Percentiles rank a stretch among this genome's conserved stretches.
Evolutionary conservation across 1,284 basidiomycete species (phyloP).

Genomic region (Puccinia sorghi): DNA sequence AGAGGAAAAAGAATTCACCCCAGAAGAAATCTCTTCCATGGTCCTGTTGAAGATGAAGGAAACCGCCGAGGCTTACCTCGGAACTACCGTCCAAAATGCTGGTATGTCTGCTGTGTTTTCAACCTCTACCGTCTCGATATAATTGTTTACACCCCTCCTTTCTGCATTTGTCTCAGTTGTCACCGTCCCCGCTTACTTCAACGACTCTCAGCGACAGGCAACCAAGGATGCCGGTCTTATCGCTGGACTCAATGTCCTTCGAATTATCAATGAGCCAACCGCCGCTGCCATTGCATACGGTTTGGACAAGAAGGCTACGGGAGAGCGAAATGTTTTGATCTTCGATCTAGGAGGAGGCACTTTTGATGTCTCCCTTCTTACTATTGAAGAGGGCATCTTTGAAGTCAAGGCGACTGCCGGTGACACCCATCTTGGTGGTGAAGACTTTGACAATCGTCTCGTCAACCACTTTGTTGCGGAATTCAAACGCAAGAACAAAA

Average conservation of each 20-base stretch:
- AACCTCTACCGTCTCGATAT: too few species aligned
- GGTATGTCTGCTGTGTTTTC: conserved; percentile 64
- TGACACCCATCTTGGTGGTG: conserved; percentile 98
- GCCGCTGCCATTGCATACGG: conserved; percentile 94
- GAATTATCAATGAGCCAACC: conserved; percentile 95
- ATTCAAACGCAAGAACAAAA: conserved; percentile 99
- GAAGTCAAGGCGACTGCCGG: conserved; percentile 98
- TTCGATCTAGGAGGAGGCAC: conserved; percentile 99
- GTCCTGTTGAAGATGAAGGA: conserved; percentile 97
- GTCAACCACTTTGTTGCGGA: conserved; percentile 98
- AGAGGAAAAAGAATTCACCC: conserved; percentile 63
- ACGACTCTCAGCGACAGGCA: conserved; percentile 92
- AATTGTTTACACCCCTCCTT: background rate
- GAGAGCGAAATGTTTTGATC: conserved; percentile 90
- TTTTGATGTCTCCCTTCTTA: conserved; percentile 96
- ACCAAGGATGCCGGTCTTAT: conserved; percentile 93
- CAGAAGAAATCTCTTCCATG: conserved; percentile 98
- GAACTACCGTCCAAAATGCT: conserved; percentile 80
- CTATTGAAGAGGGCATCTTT: conserved; percentile 98
- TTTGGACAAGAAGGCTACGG: conserved; percentile 77
- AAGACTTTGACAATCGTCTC: conserved; percentile 98
- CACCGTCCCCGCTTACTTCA: conserved; percentile 93
- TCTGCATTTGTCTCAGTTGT: too few species aligned
- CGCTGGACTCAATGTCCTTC: conserved; percentile 85
- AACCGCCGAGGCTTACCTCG: conserved; percentile 95